A percentile compares a stretch with the other conserved stretches of the same genome.
Evolutionary conservation across 306 rosid genomes (phyloP).

Genomic region (Abrus pulchellus): DNA sequence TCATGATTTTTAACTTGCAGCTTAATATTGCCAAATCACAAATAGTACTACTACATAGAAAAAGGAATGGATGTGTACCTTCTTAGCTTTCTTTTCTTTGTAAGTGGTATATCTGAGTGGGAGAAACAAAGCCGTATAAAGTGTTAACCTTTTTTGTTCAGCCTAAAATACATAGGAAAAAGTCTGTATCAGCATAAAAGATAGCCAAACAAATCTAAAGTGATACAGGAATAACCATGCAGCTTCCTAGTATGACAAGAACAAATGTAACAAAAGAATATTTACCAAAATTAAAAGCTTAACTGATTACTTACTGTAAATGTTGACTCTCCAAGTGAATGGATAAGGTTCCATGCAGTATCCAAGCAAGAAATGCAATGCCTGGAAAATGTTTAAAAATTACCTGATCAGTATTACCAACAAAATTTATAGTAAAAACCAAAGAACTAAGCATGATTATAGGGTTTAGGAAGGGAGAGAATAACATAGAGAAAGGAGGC

Average conservation of each 20-base stretch:
- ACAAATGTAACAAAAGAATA: constrained; percentile 10
- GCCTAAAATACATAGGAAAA: constrained; percentile 61
- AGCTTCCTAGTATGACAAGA: constrained; percentile 18
- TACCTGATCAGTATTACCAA: constrained; percentile 36
- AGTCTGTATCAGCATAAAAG: constrained; percentile 14
- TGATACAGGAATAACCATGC: constrained; percentile 31
- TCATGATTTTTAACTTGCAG: not conserved
- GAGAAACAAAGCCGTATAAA: constrained; percentile 81
- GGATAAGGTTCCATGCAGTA: constrained; percentile 74
- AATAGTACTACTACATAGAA: constrained; percentile 24
- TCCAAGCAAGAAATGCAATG: constrained; percentile 70
- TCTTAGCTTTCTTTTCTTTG: constrained; percentile 73
- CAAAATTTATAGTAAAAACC: constrained; percentile 22
- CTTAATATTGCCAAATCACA: constrained; percentile 24
- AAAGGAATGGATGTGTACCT: constrained; percentile 56
- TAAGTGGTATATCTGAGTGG: constrained; percentile 73
- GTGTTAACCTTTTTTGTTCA: constrained; percentile 78
- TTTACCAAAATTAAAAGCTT: not conserved
- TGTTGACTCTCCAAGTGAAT: constrained; percentile 61
- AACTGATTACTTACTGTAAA: constrained; percentile 69
- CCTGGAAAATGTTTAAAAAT: constrained; percentile 52
- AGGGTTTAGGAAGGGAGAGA: not conserved
- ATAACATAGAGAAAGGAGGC: constrained; percentile 2
- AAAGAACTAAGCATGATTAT: not conserved
- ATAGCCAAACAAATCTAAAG: constrained; percentile 33